These are phyloP conservation scores for Daedaleopsis nitida DNA, from an alignment of 768 basidiomycete species.

Conservation along the genomic window DNA sequence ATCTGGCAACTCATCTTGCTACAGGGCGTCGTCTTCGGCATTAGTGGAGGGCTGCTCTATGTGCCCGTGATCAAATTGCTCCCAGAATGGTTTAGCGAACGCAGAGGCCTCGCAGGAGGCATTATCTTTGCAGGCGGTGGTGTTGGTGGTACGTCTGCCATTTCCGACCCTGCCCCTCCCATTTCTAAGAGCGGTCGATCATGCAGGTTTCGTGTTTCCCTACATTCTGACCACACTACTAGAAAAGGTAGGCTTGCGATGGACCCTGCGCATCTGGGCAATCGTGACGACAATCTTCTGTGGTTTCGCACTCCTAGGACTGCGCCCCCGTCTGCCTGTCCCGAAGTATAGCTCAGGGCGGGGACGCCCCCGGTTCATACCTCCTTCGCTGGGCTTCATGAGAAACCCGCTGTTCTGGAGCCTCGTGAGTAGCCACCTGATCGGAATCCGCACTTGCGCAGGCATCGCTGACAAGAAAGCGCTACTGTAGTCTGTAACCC, in stretches of 20 bases:
- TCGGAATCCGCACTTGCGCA: not conserved
- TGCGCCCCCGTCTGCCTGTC: conserved; percentile 27
- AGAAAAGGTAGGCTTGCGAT: conserved; percentile 19
- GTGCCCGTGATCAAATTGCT: conserved; percentile 20
- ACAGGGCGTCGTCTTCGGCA: conserved; percentile 26
- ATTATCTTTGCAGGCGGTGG: conserved; percentile 29
- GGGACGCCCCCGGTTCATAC: conserved; percentile 22
- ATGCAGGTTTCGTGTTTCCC: conserved; percentile 25
- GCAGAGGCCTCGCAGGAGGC: conserved; percentile 25
- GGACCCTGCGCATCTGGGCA: conserved; percentile 26
- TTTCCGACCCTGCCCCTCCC: too few relatives aligned
- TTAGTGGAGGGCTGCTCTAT: conserved; percentile 23
- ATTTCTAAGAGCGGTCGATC: too few relatives aligned
- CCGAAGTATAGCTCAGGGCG: conserved; percentile 19
- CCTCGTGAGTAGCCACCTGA: conserved; percentile 17
- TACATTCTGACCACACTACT: conserved; percentile 21
- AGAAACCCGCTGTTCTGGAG: conserved; percentile 24
- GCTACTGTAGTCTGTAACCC: conserved; percentile 14
- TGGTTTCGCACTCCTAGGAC: conserved; percentile 20
- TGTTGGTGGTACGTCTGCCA: conserved; percentile 17
- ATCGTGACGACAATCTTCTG: conserved; percentile 16
- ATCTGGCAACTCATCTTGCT: conserved; percentile 26
- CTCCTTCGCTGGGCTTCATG: conserved; percentile 24
- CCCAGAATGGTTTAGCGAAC: conserved; percentile 26
- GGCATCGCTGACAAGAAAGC: not conserved